Conservation (phyloP, 2,329 filamentous ascomycete species). For the Arthroderma sp. region DNA sequence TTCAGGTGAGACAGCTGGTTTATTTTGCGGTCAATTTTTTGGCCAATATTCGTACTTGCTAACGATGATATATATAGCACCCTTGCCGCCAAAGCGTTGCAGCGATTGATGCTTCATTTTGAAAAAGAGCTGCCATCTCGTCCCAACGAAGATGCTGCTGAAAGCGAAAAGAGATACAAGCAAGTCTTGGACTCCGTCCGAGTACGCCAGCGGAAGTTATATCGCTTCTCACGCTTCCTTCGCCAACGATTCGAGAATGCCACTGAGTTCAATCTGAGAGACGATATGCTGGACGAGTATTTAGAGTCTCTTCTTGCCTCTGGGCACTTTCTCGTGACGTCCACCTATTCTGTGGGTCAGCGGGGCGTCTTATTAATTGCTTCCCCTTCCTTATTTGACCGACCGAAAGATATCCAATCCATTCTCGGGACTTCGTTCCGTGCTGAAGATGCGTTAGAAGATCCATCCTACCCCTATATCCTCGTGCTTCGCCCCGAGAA, state of each 20-base stretch:
- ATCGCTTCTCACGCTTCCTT: slow-evolving; percentile 82
- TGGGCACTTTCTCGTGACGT: slow-evolving; percentile 78
- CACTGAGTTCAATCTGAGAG: slow-evolving; percentile 77
- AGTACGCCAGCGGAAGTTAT: slow-evolving; percentile 88
- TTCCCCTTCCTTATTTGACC: slow-evolving; percentile 61
- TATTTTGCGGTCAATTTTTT: neutral
- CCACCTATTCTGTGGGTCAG: slow-evolving; percentile 49
- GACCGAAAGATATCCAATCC: slow-evolving; percentile 68
- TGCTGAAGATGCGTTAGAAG: slow-evolving; percentile 54
- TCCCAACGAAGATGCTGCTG: slow-evolving; percentile 66
- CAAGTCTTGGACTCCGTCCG: slow-evolving; percentile 89
- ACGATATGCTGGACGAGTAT: slow-evolving; percentile 58
- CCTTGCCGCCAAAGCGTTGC: slow-evolving; percentile 82
- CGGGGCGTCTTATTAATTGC: slow-evolving; percentile 74
- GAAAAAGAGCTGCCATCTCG: slow-evolving; percentile 78
- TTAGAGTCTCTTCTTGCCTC: slow-evolving; percentile 68
- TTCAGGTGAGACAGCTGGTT: slow-evolving; percentile 47
- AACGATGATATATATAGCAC: slow-evolving; percentile 35
- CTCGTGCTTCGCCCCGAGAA: slow-evolving; percentile 74
- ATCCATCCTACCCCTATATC: slow-evolving; percentile 68
- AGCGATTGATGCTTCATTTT: slow-evolving; percentile 77
- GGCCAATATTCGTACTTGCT: neutral
- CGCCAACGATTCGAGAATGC: slow-evolving; percentile 93
- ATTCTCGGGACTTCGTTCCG: slow-evolving; percentile 72
- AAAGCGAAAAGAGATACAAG: slow-evolving; percentile 97